Evolutionary conservation across 1,139 yeast species (phyloP).

Genomic region (Kodamaea arcana): DNA sequence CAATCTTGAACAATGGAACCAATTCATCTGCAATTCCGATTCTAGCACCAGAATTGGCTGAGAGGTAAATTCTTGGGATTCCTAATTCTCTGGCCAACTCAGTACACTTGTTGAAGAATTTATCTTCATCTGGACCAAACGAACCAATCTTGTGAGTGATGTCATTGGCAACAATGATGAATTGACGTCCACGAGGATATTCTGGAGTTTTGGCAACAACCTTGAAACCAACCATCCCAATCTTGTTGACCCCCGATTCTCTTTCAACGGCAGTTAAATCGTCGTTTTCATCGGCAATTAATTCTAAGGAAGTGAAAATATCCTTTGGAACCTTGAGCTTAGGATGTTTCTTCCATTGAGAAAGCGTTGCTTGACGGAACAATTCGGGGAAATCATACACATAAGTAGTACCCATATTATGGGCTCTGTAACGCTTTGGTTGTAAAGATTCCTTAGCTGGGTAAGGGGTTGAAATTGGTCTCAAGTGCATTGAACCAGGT

Average conservation of each 20-base stretch:
- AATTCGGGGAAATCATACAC: slow-evolving; percentile 98
- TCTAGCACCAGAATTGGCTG: slow-evolving; percentile 99
- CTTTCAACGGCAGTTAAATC: slow-evolving; percentile 83
- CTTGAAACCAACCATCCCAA: slow-evolving; percentile 98
- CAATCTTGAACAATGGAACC: slow-evolving; percentile 82
- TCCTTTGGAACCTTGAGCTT: slow-evolving; percentile 69
- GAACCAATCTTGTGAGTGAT: slow-evolving; percentile 98
- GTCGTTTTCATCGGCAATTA: slow-evolving; percentile 77
- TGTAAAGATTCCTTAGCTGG: slow-evolving; percentile 97
- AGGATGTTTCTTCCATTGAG: slow-evolving; percentile 75
- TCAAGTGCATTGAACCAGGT: slow-evolving; percentile 95
- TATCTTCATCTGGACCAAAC: slow-evolving; percentile 96
- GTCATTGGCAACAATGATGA: slow-evolving; percentile 90
- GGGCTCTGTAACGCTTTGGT: slow-evolving; percentile 98
- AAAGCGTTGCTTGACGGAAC: slow-evolving; percentile 86
- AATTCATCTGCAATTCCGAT: slow-evolving; percentile 97
- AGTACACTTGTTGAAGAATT: slow-evolving; percentile 86
- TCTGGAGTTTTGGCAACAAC: slow-evolving; percentile 92
- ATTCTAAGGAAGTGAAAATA: slow-evolving; percentile 71
- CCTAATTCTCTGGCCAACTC: slow-evolving; percentile 87
- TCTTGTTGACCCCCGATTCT: slow-evolving; percentile 92
- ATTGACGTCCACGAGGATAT: slow-evolving; percentile 93
- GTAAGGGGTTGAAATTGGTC: slow-evolving; percentile 93
- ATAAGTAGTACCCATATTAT: slow-evolving; percentile 95
- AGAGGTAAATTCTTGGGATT: slow-evolving; percentile 88